Evolutionary conservation across 768 basidiomycete genomes (phyloP).

Genomic region (Roridomyces roridus): DNA sequence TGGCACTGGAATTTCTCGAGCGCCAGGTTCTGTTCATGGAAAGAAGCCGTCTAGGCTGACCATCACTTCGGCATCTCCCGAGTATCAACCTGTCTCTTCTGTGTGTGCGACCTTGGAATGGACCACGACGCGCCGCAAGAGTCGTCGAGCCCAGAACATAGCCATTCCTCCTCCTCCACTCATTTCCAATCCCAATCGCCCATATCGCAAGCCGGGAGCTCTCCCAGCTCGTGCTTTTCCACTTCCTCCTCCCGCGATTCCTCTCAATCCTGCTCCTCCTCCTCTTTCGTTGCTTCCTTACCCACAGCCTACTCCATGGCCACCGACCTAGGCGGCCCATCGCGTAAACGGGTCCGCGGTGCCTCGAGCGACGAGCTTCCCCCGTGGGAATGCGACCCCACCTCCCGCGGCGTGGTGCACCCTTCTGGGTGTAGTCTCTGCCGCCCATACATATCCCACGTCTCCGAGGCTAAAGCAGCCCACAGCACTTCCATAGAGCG

Average conservation of each 20-base stretch:
- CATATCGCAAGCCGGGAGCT: constrained; percentile 23
- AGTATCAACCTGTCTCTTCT: too few species aligned
- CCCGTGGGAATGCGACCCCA: constrained; percentile 46
- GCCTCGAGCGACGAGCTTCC: constrained; percentile 21
- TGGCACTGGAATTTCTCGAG: too few species aligned
- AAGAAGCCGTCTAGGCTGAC: too few species aligned
- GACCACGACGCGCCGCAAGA: not conserved
- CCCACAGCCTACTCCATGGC: constrained; percentile 4
- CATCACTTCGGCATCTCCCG: too few species aligned
- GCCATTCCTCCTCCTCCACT: not conserved
- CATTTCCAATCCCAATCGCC: constrained; percentile 10
- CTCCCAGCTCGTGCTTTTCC: constrained; percentile 3
- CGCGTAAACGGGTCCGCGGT: constrained; percentile 17
- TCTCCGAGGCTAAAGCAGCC: constrained; percentile 43
- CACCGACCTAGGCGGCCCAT: constrained; percentile 14
- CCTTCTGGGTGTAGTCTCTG: constrained; percentile 45
- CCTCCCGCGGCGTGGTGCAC: constrained; percentile 44
- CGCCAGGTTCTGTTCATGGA: too few species aligned
- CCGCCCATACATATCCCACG: constrained; percentile 45
- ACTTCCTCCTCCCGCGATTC: constrained; percentile 7
- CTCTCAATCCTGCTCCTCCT: constrained; percentile 4
- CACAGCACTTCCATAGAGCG: constrained; percentile 44
- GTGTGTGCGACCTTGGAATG: not conserved
- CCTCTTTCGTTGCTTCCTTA: constrained; percentile 9
- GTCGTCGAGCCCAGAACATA: not conserved